phyloP scores from a whole-genome alignment of 495 filamentous ascomycete species.

The Geoglossum glabrum region DNA sequence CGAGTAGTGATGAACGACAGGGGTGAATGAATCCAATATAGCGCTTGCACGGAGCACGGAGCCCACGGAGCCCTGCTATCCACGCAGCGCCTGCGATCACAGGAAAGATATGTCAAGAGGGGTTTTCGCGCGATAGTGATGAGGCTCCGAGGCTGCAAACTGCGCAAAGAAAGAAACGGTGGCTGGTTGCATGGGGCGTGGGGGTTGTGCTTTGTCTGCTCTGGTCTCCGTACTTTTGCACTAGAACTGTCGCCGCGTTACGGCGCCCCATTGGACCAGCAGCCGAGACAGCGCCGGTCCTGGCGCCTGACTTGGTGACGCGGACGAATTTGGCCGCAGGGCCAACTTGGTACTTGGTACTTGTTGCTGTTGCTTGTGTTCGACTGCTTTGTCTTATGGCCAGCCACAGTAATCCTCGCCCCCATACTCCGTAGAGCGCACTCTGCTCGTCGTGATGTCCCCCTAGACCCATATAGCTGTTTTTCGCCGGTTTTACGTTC shows the following conservation, averaged over 20 bases:
- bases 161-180: neutral
- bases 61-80: neutral
- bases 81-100: neutral
- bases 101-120: neutral
- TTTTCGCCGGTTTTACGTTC: neutral
- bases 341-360: too few species aligned
- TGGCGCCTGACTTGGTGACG: neutral
- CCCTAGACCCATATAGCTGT: neutral
- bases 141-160: neutral
- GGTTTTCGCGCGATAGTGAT: neutral
- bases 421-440: too few species aligned
- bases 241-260: too few species aligned
- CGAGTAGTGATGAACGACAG: neutral
- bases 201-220: neutral
- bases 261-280: neutral
- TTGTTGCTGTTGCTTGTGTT: too few species aligned
- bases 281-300: neutral
- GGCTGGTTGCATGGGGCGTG: neutral
- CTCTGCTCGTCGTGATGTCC: neutral
- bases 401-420: too few species aligned
- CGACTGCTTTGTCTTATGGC: too few species aligned
- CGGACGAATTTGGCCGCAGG: too few species aligned
- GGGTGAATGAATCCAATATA: too few species aligned
- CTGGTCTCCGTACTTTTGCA: too few species aligned
- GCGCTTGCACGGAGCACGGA: too few species aligned